Evolutionary conservation across 305 asterid species (phyloP).

Genomic region (Rubia tinctorum): DNA sequence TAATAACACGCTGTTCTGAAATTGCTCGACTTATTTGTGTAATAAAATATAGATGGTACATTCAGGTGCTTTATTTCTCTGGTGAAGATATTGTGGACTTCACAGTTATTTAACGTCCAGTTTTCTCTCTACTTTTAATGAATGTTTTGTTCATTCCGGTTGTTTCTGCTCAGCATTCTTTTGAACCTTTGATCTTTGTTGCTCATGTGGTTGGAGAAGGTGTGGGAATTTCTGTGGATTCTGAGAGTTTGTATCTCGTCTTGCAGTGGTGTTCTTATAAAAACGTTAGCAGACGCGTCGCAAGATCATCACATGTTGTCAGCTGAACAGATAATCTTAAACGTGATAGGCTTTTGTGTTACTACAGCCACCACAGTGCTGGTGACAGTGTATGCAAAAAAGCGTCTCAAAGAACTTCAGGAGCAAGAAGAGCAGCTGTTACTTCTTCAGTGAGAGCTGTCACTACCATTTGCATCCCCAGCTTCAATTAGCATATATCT

Average conservation of each 20-base stretch:
- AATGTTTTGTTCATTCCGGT: neutral
- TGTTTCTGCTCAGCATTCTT: neutral
- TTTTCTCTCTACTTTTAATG: too few relatives aligned
- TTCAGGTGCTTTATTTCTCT: neutral
- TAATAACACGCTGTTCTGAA: neutral
- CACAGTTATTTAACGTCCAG: neutral
- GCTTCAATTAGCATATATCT: neutral
- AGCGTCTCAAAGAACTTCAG: slow-evolving; percentile 39
- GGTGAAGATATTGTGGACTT: neutral
- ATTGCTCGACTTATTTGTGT: neutral
- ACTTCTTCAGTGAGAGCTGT: slow-evolving; percentile 14
- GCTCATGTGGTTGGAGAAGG: neutral
- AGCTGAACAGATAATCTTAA: slow-evolving; percentile 56
- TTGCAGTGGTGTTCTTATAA: slow-evolving; percentile 71
- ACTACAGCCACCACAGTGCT: slow-evolving; percentile 55
- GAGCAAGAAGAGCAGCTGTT: slow-evolving; percentile 15
- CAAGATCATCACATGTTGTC: slow-evolving; percentile 53
- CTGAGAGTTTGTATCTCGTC: neutral
- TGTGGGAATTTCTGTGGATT: neutral
- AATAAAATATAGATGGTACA: neutral
- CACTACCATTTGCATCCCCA: neutral
- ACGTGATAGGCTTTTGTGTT: slow-evolving; percentile 48
- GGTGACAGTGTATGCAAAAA: slow-evolving; percentile 63
- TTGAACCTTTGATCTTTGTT: neutral
- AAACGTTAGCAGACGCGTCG: slow-evolving; percentile 70